phyloP scores from a whole-genome alignment of 371 early-diverging fungal genomes.

The Mycotypha africana region DNA sequence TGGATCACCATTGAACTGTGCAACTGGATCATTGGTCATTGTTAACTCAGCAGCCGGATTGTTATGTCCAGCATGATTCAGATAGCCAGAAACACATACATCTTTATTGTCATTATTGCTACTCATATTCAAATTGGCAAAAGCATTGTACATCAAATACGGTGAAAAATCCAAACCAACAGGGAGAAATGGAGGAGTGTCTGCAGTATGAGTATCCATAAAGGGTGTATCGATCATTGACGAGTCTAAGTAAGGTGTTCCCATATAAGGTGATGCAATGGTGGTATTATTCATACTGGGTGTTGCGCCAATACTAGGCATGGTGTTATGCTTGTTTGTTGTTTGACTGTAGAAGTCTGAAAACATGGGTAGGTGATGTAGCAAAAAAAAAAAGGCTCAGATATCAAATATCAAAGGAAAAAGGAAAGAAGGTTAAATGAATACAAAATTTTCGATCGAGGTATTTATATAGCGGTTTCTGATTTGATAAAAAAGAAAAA shows the following conservation, averaged over 20 bases:
- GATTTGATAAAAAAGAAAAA: not conserved
- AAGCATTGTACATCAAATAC: conserved; percentile 6
- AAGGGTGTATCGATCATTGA: conserved; percentile 8
- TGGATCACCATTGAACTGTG: conserved; percentile 18
- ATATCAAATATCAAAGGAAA: not conserved
- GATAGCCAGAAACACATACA: conserved; percentile 7
- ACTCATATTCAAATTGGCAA: not conserved
- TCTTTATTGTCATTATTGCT: not conserved
- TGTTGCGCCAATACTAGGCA: no score
- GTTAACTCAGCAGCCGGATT: conserved; percentile 1
- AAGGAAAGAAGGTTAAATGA: no score
- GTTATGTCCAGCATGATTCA: conserved; percentile 1
- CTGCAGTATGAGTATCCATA: conserved; percentile 1
- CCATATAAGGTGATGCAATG: conserved; percentile 6
- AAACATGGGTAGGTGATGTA: no score
- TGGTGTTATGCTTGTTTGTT: no score
- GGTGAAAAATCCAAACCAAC: conserved; percentile 5
- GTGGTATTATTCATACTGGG: not conserved
- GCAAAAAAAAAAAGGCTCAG: not conserved
- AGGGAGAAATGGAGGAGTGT: conserved; percentile 11
- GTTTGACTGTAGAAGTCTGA: no score
- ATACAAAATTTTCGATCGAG: no score
- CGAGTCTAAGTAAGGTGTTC: conserved; percentile 12
- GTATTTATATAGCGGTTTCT: not conserved
- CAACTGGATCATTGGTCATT: conserved; percentile 6